A percentile compares a stretch with the other conserved stretches of the same genome.
phyloP scores from a whole-genome alignment of 129 eudicot species.

The Deinandra increscens region DNA sequence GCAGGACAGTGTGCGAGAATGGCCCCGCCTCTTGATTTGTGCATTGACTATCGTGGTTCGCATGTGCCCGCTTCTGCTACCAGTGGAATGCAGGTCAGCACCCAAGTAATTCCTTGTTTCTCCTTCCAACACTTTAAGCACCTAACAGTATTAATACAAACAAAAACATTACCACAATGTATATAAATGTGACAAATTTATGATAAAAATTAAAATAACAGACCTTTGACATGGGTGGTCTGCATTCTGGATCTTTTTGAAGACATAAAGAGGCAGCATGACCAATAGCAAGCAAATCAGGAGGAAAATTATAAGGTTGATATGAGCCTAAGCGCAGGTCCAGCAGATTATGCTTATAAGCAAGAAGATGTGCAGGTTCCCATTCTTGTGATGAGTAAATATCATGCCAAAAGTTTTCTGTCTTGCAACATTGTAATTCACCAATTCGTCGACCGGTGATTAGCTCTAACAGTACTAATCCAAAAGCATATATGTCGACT shows the following conservation, averaged over 20 bases:
- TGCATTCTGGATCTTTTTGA: constrained; percentile 60
- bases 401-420: constrained; percentile 43
- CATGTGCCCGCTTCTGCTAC: constrained; percentile 69
- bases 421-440: constrained; percentile 44
- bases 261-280: constrained; percentile 86
- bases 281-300: constrained; percentile 70
- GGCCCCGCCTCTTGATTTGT: constrained; percentile 42
- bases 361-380: constrained; percentile 45
- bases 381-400: constrained; percentile 39
- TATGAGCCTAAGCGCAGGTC: constrained; percentile 52
- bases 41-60: constrained; percentile 29
- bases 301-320: constrained; percentile 49
- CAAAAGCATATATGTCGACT: constrained; percentile 88
- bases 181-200: background rate
- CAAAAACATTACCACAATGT: background rate
- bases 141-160: constrained; percentile 36
- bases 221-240: constrained; percentile 98
- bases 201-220: background rate
- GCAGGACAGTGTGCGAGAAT: constrained; percentile 68
- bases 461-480: constrained; percentile 75
- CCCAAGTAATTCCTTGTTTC: constrained; percentile 44
- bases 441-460: constrained; percentile 63
- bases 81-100: constrained; percentile 52
- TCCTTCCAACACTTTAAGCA: constrained; percentile 78
- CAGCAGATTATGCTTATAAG: constrained; percentile 48